Base-by-base conservation (phyloP, 2,329 filamentous ascomycete genomes). In the Parasarocladium wereldwijsianum region DNA sequence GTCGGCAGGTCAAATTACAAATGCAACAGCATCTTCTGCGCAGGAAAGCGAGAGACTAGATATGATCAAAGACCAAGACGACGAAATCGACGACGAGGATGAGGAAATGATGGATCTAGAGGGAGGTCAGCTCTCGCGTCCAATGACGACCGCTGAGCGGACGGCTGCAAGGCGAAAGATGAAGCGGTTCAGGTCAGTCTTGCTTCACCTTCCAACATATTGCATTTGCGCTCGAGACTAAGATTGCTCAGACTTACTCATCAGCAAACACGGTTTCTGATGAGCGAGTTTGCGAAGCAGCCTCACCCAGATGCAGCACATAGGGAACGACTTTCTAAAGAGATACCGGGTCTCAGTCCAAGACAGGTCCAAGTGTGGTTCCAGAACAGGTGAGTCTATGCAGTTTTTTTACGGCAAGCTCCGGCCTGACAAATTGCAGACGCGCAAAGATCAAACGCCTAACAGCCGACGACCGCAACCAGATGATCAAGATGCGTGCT, bases 341-440 rank as follows among this genome's bases (percentile, higher is more conserved):
- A 94, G 50, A 94, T 96, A 26, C 86, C 87, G 18, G 87, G 86
- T 1, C 58, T 96, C 28, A 93, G 82, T 44, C 83, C 86, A 21
- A 73, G 86, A 36, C 86, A 96, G 50, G 87, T 96, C 15, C 86
- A 96, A 53, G 86, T 96, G 29, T 96, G 86, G 87, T 96, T 96
- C 55, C 86, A 96, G 55, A 96, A 96, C 55, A 73, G 86, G 86
- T 93, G 67, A 43, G 66, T 46, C 23, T 24, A 24, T 14, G 17
- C 11, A 18, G 11, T 13, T 15, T 18, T 26, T 5, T 18, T 19
- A 13, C 13, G 11, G 25, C 13, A 19, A 27, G 8, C 11, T 16
- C 17, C 14, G 17, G 6, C 33, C 41, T 43, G 25, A 47, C 31
- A 29, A 11, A 14, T 6, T 16, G 17, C 29, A 78, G 74, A 42